Evolutionary conservation across 768 basidiomycete genomes (phyloP), one percentile per base, ranked within the genome.

Genomic region (Fomitopsis pulvina): DNA sequence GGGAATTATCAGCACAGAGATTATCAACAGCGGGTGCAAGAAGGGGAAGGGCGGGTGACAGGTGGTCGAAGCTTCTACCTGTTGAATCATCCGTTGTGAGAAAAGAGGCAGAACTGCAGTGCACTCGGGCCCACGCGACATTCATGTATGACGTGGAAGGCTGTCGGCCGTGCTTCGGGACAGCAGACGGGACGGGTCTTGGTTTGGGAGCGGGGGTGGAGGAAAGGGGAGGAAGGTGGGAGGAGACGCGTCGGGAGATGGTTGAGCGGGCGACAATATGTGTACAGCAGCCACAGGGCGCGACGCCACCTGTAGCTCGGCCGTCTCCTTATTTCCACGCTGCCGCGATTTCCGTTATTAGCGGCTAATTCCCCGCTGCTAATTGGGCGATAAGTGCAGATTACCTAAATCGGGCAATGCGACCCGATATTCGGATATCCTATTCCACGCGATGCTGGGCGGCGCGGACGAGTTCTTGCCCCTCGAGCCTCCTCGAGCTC

Each of bases 1-100:
- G 52, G 54, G 51, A 50, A 5, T 28, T 29, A 50, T 34, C 5
- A 45, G 34, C 26, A 20, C 11, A 37, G 41, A 41, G 20, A 37
- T 43, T 43, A 50, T 50, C 20, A 32, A 27, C 41, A 34, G 11
- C 46, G 46, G 46, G 5, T 34, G 38, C 18, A 21, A 26, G 34
- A 28, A 38, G n/a, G 42, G 28, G 49, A 25, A 38, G 41, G 16
- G 49, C 41, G 29, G 48, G 41, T 49, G 48, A 49, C 30, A 42
- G 26, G 24, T 41, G 26, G 41, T 20, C 11, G 28, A 42, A 38
- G 57, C 57, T 58, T 58, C 54, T 58, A 58, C 53, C 47, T 48
- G n/a, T 48, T 48, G 47, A 29, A 20, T 46, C 30, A 26, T 9
- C 29, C 45, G 45, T 14, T 38, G 37, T 46, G 45, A 46, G 45